A percentile compares a stretch with the other conserved stretches of the same genome.
Evolutionary conservation across 495 filamentous ascomycete species (phyloP).

Genomic region (Penicillium crystallinum): DNA sequence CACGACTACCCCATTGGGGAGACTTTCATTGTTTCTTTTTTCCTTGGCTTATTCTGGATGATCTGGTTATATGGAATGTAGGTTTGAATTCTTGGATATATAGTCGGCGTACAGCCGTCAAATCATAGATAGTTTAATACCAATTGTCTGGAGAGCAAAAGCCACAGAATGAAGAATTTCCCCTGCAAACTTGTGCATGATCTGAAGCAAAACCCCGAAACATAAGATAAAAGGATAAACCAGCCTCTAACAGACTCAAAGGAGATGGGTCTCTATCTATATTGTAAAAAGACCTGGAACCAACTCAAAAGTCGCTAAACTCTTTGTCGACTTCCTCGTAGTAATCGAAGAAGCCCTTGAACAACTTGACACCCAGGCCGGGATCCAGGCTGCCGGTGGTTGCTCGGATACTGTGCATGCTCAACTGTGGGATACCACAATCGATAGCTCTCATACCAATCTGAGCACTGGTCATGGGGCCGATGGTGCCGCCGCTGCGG

Average conservation of each 20-base stretch:
- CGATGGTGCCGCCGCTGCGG: slow-evolving; percentile 87
- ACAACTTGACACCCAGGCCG: slow-evolving; percentile 79
- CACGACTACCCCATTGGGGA: neutral
- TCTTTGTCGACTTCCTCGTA: slow-evolving; percentile 84
- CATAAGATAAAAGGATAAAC: neutral
- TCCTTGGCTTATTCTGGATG: neutral
- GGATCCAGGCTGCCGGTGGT: slow-evolving; percentile 85
- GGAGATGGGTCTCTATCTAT: neutral
- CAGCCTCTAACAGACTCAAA: slow-evolving; percentile 4
- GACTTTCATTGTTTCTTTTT: neutral
- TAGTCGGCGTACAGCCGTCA: slow-evolving; percentile 1
- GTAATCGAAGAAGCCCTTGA: slow-evolving; percentile 83
- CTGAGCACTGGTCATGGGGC: slow-evolving; percentile 75
- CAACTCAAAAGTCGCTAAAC: slow-evolving; percentile 53
- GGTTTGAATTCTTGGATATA: slow-evolving; percentile 2
- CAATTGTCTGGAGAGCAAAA: neutral
- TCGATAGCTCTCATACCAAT: slow-evolving; percentile 86
- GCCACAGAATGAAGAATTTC: neutral
- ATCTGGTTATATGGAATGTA: neutral
- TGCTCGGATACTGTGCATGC: slow-evolving; percentile 92
- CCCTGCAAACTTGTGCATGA: no score
- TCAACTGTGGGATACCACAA: slow-evolving; percentile 85
- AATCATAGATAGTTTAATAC: neutral
- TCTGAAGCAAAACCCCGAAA: no score
- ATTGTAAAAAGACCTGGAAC: neutral